Evolutionary conservation across 352 stramenopile genomes (phyloP).

Genomic region (Discostella stelligera): DNA sequence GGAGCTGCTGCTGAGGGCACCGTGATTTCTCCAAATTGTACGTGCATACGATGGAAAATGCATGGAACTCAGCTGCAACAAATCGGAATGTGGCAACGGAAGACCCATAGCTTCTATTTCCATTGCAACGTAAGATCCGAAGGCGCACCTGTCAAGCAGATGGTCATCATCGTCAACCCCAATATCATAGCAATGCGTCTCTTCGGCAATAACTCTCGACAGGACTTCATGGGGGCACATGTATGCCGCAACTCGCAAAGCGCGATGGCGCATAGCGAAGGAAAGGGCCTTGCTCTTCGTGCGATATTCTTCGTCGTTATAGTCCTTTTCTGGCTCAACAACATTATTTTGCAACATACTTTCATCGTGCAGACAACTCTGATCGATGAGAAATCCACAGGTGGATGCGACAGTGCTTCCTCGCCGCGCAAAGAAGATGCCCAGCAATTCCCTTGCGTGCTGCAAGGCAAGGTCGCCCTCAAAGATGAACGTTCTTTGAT

Average conservation of each 20-base stretch:
- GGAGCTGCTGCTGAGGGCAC: slow-evolving; percentile 19
- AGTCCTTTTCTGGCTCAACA: neutral
- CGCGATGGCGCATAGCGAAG: slow-evolving; percentile 81
- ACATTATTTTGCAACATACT: slow-evolving; percentile 28
- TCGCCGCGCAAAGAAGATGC: slow-evolving; percentile 76
- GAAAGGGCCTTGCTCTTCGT: slow-evolving; percentile 57
- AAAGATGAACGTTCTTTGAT: slow-evolving; percentile 38
- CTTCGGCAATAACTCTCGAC: slow-evolving; percentile 60
- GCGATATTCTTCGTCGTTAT: slow-evolving; percentile 9
- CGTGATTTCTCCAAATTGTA: slow-evolving; percentile 77
- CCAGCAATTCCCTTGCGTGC: slow-evolving; percentile 67
- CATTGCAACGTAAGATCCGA: slow-evolving; percentile 77
- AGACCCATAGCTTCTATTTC: slow-evolving; percentile 83
- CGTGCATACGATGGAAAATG: slow-evolving; percentile 79
- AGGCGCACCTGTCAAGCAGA: slow-evolving; percentile 56
- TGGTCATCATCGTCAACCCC: slow-evolving; percentile 31
- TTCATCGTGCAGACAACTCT: slow-evolving; percentile 30
- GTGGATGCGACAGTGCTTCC: slow-evolving; percentile 39
- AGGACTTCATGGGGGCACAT: slow-evolving; percentile 75
- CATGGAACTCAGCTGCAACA: slow-evolving; percentile 72
- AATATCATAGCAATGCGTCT: slow-evolving; percentile 48
- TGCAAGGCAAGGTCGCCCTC: slow-evolving; percentile 63
- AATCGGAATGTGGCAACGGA: slow-evolving; percentile 76
- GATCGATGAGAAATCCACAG: slow-evolving; percentile 43
- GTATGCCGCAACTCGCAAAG: slow-evolving; percentile 70